Percentiles rank a stretch among this genome's conserved stretches.
Conservation (phyloP, 495 filamentous ascomycete species). For the Mytilinidion resinicola region DNA sequence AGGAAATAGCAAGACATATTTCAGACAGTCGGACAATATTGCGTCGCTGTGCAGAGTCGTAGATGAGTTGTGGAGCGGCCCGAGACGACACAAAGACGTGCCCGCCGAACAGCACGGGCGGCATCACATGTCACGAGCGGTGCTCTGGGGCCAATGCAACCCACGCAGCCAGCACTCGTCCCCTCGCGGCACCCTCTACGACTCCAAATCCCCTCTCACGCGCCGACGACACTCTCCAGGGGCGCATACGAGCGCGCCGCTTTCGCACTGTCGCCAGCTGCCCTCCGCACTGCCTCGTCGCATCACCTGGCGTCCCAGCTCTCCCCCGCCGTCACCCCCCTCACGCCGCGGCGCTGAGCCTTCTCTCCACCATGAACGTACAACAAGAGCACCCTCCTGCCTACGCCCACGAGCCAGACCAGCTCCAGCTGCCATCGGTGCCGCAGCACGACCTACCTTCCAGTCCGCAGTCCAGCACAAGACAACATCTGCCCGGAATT, state of each 20-base stretch:
- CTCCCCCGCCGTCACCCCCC: not conserved
- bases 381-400: slow-evolving; percentile 16
- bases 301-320: not conserved
- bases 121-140: not conserved
- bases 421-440: slow-evolving; percentile 26
- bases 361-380: slow-evolving; percentile 1
- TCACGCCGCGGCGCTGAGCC: not conserved
- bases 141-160: not conserved
- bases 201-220: not conserved
- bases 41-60: too few species aligned
- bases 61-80: too few species aligned
- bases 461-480: not conserved
- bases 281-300: not conserved
- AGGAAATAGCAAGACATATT: too few species aligned
- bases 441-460: slow-evolving; percentile 15
- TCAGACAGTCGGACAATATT: too few species aligned
- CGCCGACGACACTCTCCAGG: not conserved
- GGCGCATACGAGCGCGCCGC: not conserved
- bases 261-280: not conserved
- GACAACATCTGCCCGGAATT: slow-evolving; percentile 20
- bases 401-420: slow-evolving; percentile 23
- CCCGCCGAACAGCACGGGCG: too few species aligned
- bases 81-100: too few species aligned
- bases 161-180: not conserved
- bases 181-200: not conserved